A percentile compares a stretch with the other conserved stretches of the same genome.
These are phyloP conservation scores for Tetramitus jugosus DNA, from an alignment of 208 protist genomes.

Conservation along the genomic window DNA sequence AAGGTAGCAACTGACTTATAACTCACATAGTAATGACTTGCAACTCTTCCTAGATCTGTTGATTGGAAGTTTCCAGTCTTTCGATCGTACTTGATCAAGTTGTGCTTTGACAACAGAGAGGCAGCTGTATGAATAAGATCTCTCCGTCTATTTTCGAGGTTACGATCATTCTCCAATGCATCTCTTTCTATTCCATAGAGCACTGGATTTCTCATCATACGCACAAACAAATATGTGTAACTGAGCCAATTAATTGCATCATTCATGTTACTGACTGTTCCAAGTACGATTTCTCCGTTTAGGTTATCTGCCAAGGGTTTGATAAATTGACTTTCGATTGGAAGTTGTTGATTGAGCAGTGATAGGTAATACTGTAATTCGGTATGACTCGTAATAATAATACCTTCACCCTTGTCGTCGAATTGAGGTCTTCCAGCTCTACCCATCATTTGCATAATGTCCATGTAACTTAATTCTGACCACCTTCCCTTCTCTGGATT, in stretches of 20 bases:
- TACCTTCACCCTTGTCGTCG: conserved; percentile 87
- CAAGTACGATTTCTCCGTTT: conserved; percentile 97
- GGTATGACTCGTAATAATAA: conserved; percentile 81
- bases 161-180: conserved; percentile 78
- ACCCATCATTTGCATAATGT: conserved; percentile 99
- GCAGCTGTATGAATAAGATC: conserved; percentile 90
- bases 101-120: conserved; percentile 66
- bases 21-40: conserved; percentile 96
- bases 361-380: conserved; percentile 97
- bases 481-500: conserved; percentile 86
- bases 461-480: conserved; percentile 87
- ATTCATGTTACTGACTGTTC: conserved; percentile 77
- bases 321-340: conserved; percentile 97
- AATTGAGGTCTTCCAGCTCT: conserved; percentile 90
- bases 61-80: conserved; percentile 65
- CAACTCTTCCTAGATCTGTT: conserved; percentile 93
- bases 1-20: conserved; percentile 86
- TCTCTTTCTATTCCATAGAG: conserved; percentile 88
- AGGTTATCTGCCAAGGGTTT: conserved; percentile 88
- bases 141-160: conserved; percentile 67
- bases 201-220: conserved; percentile 87
- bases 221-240: conserved; percentile 95
- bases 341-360: conserved; percentile 95
- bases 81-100: conserved; percentile 87
- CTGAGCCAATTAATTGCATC: conserved; percentile 95